Conservation (phyloP, 768 basidiomycete species). For the Xerocomellus intermedius region DNA sequence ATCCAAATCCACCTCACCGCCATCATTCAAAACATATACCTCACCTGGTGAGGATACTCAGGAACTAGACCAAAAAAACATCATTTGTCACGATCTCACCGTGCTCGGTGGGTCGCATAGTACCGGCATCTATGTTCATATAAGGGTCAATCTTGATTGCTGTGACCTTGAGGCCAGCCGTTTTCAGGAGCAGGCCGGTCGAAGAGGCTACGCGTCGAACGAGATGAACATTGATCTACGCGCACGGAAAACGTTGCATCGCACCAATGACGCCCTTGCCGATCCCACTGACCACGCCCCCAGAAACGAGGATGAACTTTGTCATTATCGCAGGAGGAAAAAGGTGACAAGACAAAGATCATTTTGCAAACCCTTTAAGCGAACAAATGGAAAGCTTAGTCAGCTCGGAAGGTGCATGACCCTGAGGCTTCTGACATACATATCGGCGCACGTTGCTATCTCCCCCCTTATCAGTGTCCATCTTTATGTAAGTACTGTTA, state of each 20-base stretch:
- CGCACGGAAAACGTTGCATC: slow-evolving; percentile 26
- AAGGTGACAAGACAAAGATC: neutral
- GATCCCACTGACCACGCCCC: slow-evolving; percentile 97
- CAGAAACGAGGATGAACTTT: slow-evolving; percentile 95
- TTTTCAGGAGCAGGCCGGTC: slow-evolving; percentile 93
- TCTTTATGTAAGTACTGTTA: neutral
- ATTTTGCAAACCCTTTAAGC: slow-evolving; percentile 2
- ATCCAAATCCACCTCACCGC: slow-evolving; percentile 97
- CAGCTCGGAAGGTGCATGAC: slow-evolving; percentile 5
- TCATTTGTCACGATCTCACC: slow-evolving; percentile 50
- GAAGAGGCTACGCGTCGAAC: slow-evolving; percentile 72
- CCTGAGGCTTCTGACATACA: neutral
- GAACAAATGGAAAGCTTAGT: slow-evolving; percentile 6
- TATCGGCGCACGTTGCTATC: neutral
- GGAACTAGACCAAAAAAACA: slow-evolving; percentile 4
- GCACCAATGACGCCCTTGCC: slow-evolving; percentile 99
- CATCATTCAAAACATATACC: slow-evolving; percentile 97
- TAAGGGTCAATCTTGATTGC: slow-evolving; percentile 99
- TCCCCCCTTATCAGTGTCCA: neutral
- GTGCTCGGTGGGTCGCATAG: slow-evolving; percentile 98
- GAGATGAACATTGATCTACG: slow-evolving; percentile 21
- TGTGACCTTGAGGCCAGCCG: slow-evolving; percentile 92
- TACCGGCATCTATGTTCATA: slow-evolving; percentile 99
- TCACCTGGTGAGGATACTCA: slow-evolving; percentile 59
- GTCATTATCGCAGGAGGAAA: slow-evolving; percentile 53